Percentiles rank a stretch among this genome's conserved stretches.
phyloP scores from a whole-genome alignment of 768 basidiomycete species.

The Kwoniella shandongensis region DNA sequence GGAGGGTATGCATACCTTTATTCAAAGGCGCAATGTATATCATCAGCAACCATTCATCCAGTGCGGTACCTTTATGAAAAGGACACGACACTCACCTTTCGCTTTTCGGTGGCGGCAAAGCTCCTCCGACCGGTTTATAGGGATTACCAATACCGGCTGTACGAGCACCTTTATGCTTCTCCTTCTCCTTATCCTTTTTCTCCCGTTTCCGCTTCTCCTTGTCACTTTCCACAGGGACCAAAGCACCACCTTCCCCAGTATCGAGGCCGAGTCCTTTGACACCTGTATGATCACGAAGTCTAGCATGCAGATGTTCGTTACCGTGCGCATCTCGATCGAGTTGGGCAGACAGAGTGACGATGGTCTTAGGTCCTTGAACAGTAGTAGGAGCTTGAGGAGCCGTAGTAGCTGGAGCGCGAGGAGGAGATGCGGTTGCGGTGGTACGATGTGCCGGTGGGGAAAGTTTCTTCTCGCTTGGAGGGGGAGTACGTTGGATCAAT shows the following conservation, averaged over 20 bases:
- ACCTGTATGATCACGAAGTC: constrained; percentile 30
- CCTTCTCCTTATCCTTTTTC: constrained; percentile 25
- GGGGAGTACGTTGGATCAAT: constrained; percentile 27
- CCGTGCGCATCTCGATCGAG: constrained; percentile 26
- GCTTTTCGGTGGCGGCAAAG: constrained; percentile 26
- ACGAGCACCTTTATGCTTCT: not conserved
- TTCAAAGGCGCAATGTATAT: not conserved
- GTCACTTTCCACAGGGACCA: constrained; percentile 8
- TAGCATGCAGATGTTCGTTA: constrained; percentile 34
- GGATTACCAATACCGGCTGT: constrained; percentile 2
- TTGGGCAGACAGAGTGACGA: constrained; percentile 29
- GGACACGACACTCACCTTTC: constrained; percentile 33
- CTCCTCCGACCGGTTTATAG: constrained; percentile 19
- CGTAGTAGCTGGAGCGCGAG: constrained; percentile 8
- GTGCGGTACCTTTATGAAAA: no score
- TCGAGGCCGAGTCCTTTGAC: constrained; percentile 15
- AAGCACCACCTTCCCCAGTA: constrained; percentile 5
- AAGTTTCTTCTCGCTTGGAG: constrained; percentile 6
- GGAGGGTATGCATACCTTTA: constrained; percentile 39
- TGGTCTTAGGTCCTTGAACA: constrained; percentile 25
- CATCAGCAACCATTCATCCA: not conserved
- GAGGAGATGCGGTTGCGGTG: not conserved
- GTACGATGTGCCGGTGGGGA: not conserved
- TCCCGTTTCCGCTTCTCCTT: constrained; percentile 19
- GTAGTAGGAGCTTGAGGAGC: not conserved